phyloP scores from a whole-genome alignment of 2,329 filamentous ascomycete genomes.

The Fusarium sp. region DNA sequence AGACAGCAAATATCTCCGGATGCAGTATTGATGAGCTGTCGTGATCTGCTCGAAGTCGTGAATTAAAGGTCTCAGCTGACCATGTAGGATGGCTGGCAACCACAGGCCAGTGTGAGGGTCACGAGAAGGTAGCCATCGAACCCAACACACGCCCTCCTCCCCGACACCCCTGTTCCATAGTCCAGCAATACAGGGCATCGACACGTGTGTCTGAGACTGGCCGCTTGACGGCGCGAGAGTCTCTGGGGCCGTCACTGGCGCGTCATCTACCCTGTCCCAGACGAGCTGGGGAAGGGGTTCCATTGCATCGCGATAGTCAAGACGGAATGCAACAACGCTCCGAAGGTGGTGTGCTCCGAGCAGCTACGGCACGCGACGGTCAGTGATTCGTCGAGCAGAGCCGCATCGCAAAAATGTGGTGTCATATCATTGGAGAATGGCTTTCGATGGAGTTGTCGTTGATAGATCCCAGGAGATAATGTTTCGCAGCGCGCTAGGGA shows the following conservation, averaged over 20 bases:
- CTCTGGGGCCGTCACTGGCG: constrained; percentile 35
- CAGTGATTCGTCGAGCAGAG: constrained; percentile 34
- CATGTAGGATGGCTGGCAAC: constrained; percentile 17
- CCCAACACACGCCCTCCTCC: constrained; percentile 23
- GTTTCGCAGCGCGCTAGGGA: constrained; percentile 14
- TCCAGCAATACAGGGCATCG: constrained; percentile 21
- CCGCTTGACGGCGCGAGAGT: constrained; percentile 21
- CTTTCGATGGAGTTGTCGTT: constrained; percentile 29
- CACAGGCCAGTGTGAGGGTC: constrained; percentile 27
- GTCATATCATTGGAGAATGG: constrained; percentile 40
- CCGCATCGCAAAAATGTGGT: constrained; percentile 44
- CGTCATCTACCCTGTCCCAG: constrained; percentile 23
- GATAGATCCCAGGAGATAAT: constrained; percentile 17
- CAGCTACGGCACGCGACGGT: not conserved
- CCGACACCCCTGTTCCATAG: constrained; percentile 23
- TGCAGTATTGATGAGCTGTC: constrained; percentile 43
- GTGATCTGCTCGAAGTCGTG: constrained; percentile 25
- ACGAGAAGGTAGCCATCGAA: constrained; percentile 22
- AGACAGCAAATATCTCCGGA: constrained; percentile 29
- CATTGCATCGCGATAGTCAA: constrained; percentile 14
- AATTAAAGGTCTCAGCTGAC: constrained; percentile 28
- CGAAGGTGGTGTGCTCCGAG: constrained; percentile 36
- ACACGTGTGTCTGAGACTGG: constrained; percentile 38
- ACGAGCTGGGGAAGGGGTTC: constrained; percentile 23
- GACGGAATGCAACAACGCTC: constrained; percentile 16